Conservation (phyloP, 2,329 filamentous ascomycete species). For the Aspergillus sp. region DNA sequence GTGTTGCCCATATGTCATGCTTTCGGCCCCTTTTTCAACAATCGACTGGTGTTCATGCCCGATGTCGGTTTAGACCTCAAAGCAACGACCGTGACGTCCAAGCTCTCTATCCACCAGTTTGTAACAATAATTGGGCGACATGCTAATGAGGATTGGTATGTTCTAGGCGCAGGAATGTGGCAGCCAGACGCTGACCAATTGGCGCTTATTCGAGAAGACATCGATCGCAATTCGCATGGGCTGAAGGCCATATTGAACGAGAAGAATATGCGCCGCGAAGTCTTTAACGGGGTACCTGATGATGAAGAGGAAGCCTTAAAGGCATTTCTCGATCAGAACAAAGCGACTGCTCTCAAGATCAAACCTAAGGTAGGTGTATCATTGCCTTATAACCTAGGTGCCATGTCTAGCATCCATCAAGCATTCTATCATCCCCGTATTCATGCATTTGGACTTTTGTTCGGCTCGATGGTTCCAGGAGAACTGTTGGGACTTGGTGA, state of each 20-base stretch:
- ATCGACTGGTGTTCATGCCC: not conserved
- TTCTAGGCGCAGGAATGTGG: constrained; percentile 74
- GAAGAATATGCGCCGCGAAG: constrained; percentile 60
- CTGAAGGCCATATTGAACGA: constrained; percentile 68
- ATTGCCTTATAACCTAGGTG: not conserved
- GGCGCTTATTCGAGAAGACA: constrained; percentile 66
- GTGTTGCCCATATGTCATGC: not conserved
- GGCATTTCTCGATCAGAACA: constrained; percentile 70
- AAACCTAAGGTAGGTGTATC: constrained; percentile 70
- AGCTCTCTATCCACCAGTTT: not conserved
- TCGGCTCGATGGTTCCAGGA: not conserved
- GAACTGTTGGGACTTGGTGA: not conserved
- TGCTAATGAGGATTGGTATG: constrained; percentile 10
- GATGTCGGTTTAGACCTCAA: not conserved
- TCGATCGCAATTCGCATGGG: constrained; percentile 69
- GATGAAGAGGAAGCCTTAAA: constrained; percentile 62
- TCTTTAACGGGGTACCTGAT: constrained; percentile 58
- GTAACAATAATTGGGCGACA: not conserved
- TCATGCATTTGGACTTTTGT: not conserved
- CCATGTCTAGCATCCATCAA: not conserved
- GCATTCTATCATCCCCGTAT: not conserved
- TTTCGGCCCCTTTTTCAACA: not conserved
- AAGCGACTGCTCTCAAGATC: constrained; percentile 75
- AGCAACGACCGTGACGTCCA: not conserved
- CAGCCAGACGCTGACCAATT: constrained; percentile 69